phyloP scores from a whole-genome alignment of 148 eudicot genomes.

The Talinum fruticosum region DNA sequence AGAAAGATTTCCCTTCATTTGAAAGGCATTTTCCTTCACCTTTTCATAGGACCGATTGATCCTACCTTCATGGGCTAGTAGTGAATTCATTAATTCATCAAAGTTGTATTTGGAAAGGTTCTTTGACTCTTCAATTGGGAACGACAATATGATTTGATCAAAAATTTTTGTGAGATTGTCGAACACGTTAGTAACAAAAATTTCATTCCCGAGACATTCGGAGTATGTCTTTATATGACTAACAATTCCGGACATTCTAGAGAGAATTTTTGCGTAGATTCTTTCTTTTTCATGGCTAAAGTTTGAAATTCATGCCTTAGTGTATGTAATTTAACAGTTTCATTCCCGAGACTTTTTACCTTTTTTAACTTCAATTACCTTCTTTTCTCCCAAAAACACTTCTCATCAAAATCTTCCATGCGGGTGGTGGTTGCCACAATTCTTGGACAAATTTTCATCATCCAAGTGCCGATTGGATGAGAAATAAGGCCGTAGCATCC shows the following conservation, averaged over 20 bases:
- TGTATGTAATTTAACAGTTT: no score
- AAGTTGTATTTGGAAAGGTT: neutral
- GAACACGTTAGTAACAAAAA: neutral
- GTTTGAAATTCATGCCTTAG: neutral
- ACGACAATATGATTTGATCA: neutral
- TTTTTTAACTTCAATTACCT: no score
- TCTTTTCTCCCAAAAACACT: no score
- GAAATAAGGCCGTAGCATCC: neutral
- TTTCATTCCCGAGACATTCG: neutral
- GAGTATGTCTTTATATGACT: neutral
- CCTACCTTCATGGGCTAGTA: neutral
- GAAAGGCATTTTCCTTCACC: neutral
- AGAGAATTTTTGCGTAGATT: neutral
- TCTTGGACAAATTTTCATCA: neutral
- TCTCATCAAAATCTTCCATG: neutral
- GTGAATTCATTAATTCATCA: no score
- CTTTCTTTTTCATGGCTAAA: conserved; percentile 8
- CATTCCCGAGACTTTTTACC: no score
- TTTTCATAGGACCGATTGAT: neutral
- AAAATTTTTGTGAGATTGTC: neutral
- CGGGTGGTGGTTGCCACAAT: neutral
- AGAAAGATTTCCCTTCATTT: neutral
- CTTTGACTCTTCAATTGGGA: neutral
- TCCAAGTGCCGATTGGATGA: conserved; percentile 1
- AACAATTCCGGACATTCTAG: neutral